These are phyloP conservation scores for Cladosporium velox DNA, from an alignment of 2,329 filamentous ascomycete genomes.

Conservation along the genomic window DNA sequence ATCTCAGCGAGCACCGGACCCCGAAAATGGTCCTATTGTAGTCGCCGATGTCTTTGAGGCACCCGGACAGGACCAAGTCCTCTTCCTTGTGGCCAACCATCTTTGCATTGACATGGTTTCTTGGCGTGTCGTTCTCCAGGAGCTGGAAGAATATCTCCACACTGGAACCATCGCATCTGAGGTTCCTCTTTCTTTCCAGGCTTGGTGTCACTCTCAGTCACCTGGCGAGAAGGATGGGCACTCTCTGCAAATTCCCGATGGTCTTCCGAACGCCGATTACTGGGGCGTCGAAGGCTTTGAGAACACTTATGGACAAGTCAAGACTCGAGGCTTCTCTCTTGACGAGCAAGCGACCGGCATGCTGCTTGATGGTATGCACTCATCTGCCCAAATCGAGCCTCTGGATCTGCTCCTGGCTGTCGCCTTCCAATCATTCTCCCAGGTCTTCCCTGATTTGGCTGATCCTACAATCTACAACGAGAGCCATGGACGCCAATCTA, in stretches of 20 bases:
- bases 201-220: conserved; percentile 13
- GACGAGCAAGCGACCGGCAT: conserved; percentile 3
- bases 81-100: conserved; percentile 17
- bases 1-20: conserved; percentile 15
- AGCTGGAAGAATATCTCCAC: conserved; percentile 15
- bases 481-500: conserved; percentile 15
- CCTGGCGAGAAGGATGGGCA: conserved; percentile 1
- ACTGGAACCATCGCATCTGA: conserved; percentile 13
- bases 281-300: conserved; percentile 18
- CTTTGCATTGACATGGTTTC: conserved; percentile 19
- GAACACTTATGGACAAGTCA: conserved; percentile 19
- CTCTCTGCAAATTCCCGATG: conserved; percentile 10
- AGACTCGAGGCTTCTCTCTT: conserved; percentile 17
- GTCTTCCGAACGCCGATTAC: conserved; percentile 14
- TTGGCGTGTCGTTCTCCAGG: conserved; percentile 16
- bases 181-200: conserved; percentile 18
- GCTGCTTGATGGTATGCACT: conserved; percentile 7
- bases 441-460: conserved; percentile 14
- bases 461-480: conserved; percentile 15
- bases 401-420: conserved; percentile 18
- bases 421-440: conserved; percentile 9
- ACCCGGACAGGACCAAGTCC: conserved; percentile 13
- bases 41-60: conserved; percentile 18
- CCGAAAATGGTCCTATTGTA: conserved; percentile 13
- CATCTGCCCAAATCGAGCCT: conserved; percentile 11